Evolutionary conservation across 192 early-diverging fungal genomes (phyloP).

Genomic region (Backusella australiensis): DNA sequence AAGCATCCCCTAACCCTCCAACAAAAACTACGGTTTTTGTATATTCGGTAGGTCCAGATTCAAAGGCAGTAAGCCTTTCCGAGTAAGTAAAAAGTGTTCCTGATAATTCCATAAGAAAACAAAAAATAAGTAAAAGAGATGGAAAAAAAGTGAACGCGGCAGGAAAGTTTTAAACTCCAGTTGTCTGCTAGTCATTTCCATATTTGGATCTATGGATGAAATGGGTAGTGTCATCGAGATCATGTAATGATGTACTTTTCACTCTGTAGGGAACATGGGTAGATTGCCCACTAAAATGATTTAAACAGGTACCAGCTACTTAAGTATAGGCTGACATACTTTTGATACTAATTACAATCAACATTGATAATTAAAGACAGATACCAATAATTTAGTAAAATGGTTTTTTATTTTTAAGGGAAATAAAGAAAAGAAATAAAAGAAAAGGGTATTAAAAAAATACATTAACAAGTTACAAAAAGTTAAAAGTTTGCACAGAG

Average conservation of each 20-base stretch:
- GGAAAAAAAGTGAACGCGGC: background rate
- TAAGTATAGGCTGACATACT: no score
- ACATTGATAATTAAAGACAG: no score
- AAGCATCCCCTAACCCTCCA: slow-evolving; percentile 41
- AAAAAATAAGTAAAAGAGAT: background rate
- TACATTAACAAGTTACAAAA: slow-evolving; percentile 5
- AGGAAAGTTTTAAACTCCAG: background rate
- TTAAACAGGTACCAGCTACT: no score
- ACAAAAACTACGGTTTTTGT: slow-evolving; percentile 35
- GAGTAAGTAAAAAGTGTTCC: slow-evolving; percentile 41
- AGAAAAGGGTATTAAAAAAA: slow-evolving; percentile 8
- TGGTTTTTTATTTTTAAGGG: background rate
- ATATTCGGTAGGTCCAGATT: slow-evolving; percentile 30
- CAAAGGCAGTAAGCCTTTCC: slow-evolving; percentile 38
- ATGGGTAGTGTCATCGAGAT: no score
- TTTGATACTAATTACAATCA: no score
- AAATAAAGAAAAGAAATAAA: background rate
- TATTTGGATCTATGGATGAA: background rate
- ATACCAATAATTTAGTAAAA: background rate
- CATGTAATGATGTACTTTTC: no score
- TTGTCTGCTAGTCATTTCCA: background rate
- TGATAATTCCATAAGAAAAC: slow-evolving; percentile 29
- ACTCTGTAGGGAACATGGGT: no score
- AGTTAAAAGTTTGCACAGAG: background rate
- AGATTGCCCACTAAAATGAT: no score